These are phyloP conservation scores for Pseudonitzschia delicatissima DNA, from an alignment of 108 stramenopile species.

Conservation along the genomic window DNA sequence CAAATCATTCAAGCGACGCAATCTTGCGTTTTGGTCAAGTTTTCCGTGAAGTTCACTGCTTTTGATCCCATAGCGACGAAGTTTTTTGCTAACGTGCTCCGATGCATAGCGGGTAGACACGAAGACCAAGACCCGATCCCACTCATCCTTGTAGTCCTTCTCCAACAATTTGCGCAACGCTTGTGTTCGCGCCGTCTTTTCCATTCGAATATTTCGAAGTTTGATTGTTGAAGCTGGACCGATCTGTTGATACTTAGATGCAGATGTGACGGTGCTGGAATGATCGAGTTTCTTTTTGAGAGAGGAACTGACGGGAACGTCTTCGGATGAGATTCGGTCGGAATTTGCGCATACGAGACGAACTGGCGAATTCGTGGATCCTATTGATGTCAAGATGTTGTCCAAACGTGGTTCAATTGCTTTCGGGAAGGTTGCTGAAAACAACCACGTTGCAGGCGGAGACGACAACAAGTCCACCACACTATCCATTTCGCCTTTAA, in stretches of 20 bases:
- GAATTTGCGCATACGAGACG: slow-evolving; percentile 55
- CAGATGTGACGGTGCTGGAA: slow-evolving; percentile 16
- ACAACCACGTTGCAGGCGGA: slow-evolving; percentile 56
- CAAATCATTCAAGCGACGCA: slow-evolving; percentile 77
- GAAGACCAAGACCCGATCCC: slow-evolving; percentile 89
- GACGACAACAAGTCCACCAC: slow-evolving; percentile 48
- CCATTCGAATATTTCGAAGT: slow-evolving; percentile 58
- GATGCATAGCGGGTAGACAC: slow-evolving; percentile 84
- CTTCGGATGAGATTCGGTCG: slow-evolving; percentile 36
- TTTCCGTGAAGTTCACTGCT: slow-evolving; percentile 94
- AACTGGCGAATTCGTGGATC: slow-evolving; percentile 41
- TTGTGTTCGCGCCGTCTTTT: slow-evolving; percentile 61
- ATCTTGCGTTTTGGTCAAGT: slow-evolving; percentile 86
- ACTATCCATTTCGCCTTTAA: slow-evolving; percentile 71
- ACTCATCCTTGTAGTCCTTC: slow-evolving; percentile 40
- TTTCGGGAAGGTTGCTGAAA: slow-evolving; percentile 93
- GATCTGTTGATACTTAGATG: slow-evolving; percentile 22
- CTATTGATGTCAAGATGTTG: slow-evolving; percentile 66
- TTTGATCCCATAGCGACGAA: slow-evolving; percentile 67
- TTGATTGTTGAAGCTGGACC: slow-evolving; percentile 68
- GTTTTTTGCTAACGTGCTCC: slow-evolving; percentile 77
- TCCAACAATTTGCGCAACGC: slow-evolving; percentile 60
- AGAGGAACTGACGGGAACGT: slow-evolving; percentile 23
- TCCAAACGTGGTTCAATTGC: slow-evolving; percentile 83
- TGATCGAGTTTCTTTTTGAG: slow-evolving; percentile 35